Evolutionary conservation across 495 filamentous ascomycete genomes (phyloP).

Genomic region (Lasiosphaeriaceae sp.): DNA sequence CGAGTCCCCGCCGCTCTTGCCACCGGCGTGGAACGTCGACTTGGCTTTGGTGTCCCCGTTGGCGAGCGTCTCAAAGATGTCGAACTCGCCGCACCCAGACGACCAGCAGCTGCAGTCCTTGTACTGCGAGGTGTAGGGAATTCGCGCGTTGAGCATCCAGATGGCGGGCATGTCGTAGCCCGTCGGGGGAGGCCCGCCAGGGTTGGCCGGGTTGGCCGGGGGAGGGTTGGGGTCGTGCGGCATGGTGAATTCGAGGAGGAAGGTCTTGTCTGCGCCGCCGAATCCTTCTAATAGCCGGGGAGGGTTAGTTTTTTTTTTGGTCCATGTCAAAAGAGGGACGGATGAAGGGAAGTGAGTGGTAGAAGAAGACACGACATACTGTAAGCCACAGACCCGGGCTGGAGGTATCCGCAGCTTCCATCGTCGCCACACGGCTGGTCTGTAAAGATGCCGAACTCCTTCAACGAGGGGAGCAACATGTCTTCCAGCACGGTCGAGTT

Average conservation of each 20-base stretch:
- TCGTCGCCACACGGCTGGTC: slow-evolving; percentile 50
- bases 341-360: background rate
- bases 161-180: slow-evolving; percentile 56
- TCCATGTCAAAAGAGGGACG: background rate
- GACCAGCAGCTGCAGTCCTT: slow-evolving; percentile 63
- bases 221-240: slow-evolving; percentile 40
- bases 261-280: slow-evolving; percentile 55
- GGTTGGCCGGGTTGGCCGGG: no score
- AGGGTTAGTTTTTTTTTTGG: background rate
- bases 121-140: slow-evolving; percentile 65
- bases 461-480: slow-evolving; percentile 47
- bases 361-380: slow-evolving; percentile 36
- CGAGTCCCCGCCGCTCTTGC: slow-evolving; percentile 51
- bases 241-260: slow-evolving; percentile 67
- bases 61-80: slow-evolving; percentile 63
- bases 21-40: slow-evolving; percentile 57
- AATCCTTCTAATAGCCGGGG: slow-evolving; percentile 55
- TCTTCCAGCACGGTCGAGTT: slow-evolving; percentile 49
- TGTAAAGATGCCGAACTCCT: slow-evolving; percentile 60
- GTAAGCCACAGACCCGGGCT: slow-evolving; percentile 56
- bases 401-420: slow-evolving; percentile 52
- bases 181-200: background rate
- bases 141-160: slow-evolving; percentile 68
- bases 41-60: slow-evolving; percentile 46
- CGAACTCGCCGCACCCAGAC: slow-evolving; percentile 64